These are phyloP conservation scores for Kwoniella heveanensis DNA, from an alignment of 768 basidiomycete species.

Conservation along the genomic window DNA sequence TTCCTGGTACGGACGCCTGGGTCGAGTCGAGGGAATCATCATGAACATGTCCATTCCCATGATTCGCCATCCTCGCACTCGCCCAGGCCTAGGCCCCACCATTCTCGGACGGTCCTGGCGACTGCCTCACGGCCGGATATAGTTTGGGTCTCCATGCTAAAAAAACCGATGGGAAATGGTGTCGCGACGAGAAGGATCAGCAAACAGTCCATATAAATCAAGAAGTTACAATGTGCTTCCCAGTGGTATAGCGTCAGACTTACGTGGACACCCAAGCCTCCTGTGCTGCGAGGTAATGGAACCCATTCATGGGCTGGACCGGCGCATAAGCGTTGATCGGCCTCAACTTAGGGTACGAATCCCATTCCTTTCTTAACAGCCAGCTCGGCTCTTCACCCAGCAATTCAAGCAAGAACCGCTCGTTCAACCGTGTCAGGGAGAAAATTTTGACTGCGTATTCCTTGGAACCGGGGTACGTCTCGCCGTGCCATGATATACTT, in stretches of 20 bases:
- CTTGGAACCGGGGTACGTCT: constrained; percentile 58
- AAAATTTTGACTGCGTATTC: constrained; percentile 88
- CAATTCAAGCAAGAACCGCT: constrained; percentile 69
- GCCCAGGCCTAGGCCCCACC: constrained; percentile 73
- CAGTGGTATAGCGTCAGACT: no score
- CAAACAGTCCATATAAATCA: no score
- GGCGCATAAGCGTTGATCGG: constrained; percentile 73
- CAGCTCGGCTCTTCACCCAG: constrained; percentile 72
- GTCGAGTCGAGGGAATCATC: neutral
- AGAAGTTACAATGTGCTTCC: no score
- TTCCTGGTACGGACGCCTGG: no score
- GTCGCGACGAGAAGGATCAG: neutral
- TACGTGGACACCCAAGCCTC: constrained; percentile 68
- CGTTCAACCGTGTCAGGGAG: constrained; percentile 66
- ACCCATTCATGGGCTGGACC: constrained; percentile 71
- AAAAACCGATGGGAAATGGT: neutral
- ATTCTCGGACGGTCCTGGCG: constrained; percentile 72
- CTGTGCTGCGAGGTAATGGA: constrained; percentile 90
- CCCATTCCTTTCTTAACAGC: constrained; percentile 73
- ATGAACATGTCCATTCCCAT: constrained; percentile 67
- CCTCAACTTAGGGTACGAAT: constrained; percentile 59
- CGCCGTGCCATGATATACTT: constrained; percentile 77
- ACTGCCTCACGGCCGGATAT: constrained; percentile 79
- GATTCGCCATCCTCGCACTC: constrained; percentile 61
- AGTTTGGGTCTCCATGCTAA: constrained; percentile 91